Evolutionary conservation across 2,329 filamentous ascomycete species (phyloP).

Genomic region (Fusarium brachygibbosum): DNA sequence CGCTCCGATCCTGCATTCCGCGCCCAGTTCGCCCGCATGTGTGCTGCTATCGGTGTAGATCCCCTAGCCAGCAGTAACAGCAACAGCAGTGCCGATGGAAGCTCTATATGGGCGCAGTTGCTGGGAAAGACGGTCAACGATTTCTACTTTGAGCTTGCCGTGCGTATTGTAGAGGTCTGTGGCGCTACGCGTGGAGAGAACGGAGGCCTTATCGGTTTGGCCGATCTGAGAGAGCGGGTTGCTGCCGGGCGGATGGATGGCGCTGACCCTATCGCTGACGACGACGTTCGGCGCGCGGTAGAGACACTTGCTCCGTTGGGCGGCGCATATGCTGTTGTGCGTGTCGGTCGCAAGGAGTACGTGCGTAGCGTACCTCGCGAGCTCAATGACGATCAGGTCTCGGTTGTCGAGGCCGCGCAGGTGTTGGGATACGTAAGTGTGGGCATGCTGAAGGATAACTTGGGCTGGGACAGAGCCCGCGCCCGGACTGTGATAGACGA

Average conservation of each 20-base stretch:
- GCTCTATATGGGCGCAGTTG: slow-evolving; percentile 92
- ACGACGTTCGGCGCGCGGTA: slow-evolving; percentile 92
- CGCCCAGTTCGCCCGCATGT: slow-evolving; percentile 98
- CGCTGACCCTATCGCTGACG: slow-evolving; percentile 85
- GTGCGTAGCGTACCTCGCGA: slow-evolving; percentile 95
- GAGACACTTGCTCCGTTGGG: slow-evolving; percentile 88
- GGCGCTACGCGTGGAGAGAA: slow-evolving; percentile 89
- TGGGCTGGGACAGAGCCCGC: slow-evolving; percentile 86
- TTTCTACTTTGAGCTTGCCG: slow-evolving; percentile 97
- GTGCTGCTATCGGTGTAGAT: slow-evolving; percentile 94
- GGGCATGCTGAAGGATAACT: slow-evolving; percentile 87
- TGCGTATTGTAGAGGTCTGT: slow-evolving; percentile 95
- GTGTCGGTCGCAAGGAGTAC: slow-evolving; percentile 86
- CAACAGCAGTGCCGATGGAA: slow-evolving; percentile 61
- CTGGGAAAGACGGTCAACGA: slow-evolving; percentile 94
- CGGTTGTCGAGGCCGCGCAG: slow-evolving; percentile 91
- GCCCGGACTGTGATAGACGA: slow-evolving; percentile 94
- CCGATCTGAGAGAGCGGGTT: slow-evolving; percentile 83
- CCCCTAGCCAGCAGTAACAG: slow-evolving; percentile 74
- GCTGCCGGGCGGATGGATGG: slow-evolving; percentile 80
- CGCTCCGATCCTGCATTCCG: slow-evolving; percentile 95
- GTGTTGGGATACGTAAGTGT: slow-evolving; percentile 91
- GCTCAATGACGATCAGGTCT: slow-evolving; percentile 92
- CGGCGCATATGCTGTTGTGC: slow-evolving; percentile 86
- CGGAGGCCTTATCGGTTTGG: slow-evolving; percentile 87